A percentile compares a stretch with the other conserved stretches of the same genome.
Conservation (phyloP, 352 stramenopile genomes). For the Phytophthora podocarpi region DNA sequence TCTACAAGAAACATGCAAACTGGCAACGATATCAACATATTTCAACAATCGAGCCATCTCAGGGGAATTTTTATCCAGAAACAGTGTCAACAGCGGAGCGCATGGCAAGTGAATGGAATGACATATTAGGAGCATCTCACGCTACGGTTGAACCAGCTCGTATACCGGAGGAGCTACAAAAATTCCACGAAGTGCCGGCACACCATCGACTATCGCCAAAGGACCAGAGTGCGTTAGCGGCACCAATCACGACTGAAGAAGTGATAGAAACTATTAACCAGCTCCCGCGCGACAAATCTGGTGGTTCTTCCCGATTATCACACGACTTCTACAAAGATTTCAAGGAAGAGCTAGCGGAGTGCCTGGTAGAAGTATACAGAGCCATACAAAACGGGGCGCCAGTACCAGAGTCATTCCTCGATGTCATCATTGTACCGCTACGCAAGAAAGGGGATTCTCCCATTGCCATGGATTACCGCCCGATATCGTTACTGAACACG, state of each 20-base stretch:
- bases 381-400: not conserved
- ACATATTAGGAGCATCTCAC: not conserved
- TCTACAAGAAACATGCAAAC: slow-evolving; percentile 1
- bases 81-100: not conserved
- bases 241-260: not conserved
- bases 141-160: not conserved
- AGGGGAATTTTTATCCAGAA: not conserved
- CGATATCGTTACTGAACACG: not conserved
- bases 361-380: not conserved
- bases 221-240: not conserved
- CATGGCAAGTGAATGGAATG: slow-evolving; percentile 8
- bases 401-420: not conserved
- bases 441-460: not conserved
- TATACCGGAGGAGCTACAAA: not conserved
- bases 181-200: slow-evolving; percentile 1
- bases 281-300: not conserved
- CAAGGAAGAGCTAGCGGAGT: not conserved
- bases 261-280: not conserved
- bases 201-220: not conserved
- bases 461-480: not conserved
- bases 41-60: not conserved
- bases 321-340: slow-evolving; percentile 18
- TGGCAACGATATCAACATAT: not conserved
- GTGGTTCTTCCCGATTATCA: not conserved
- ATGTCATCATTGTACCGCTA: not conserved